Base-by-base conservation (phyloP, 164 flowering plant genomes). In the Amborella trichopoda region DNA sequence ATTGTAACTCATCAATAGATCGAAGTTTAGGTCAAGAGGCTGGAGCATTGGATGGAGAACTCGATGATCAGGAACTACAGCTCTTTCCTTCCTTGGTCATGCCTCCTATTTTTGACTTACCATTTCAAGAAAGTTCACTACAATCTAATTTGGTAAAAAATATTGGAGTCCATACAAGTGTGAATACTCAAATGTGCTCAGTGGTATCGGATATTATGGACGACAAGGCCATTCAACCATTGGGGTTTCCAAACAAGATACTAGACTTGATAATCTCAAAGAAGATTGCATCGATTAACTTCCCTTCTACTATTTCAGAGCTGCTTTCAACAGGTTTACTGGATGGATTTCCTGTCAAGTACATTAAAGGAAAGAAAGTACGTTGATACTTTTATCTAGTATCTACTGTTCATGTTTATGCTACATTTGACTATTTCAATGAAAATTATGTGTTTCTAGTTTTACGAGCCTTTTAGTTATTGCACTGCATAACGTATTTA, bases 301-400 rank as follows among this genome's bases (percentile, higher is more conserved):
- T 54, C 28, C 84, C 83, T 0, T 18, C 62, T 6, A 76, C 52
- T 44, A 51, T 78, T 42, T 75, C 66, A 59, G 90, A 78, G 26
- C 70, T 86, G 38, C 71, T 86, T 18, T 78, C 59, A 22, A 76
- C 81, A 3, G 87, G 93, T 22, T 48, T 86, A 54, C 73, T 86
- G 1, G 93, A 86, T 59, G 93, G 87, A 9, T 22, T 67, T 17
- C 33, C 39, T 22, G 89, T 86, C 24, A 60, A 48, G 42, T 86
- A 83, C 23, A 1, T 65, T 4, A 25, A 32, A 23, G 73, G 78
- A 3, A 16, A 60, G 10, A 70, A 71, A 89, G 95, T 42, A 12
- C 9, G 23, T 42, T 42, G 43, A 18, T 26, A 42, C 23, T 6
- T 30, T 6, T 30, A 30, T 6, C 34, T 30, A 30, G 34, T 13